Percentiles rank a stretch among this genome's conserved stretches.
Conservation (phyloP, 2,329 filamentous ascomycete species). For the Trichoderma afroharzianum region DNA sequence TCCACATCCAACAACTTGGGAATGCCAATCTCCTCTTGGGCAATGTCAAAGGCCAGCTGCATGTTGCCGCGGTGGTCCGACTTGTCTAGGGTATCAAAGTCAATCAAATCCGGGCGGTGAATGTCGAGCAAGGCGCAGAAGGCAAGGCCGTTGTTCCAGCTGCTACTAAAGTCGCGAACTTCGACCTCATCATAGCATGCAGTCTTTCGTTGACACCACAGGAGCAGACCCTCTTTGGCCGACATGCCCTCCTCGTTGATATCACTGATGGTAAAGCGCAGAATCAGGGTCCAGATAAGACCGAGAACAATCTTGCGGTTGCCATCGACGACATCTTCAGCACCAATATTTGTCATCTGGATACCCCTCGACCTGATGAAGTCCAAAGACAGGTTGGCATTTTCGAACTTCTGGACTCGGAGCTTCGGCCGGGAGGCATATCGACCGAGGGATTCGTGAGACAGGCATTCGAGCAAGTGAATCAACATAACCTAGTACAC, state of each 20-base stretch:
- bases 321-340: constrained; percentile 96
- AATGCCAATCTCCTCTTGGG: constrained; percentile 93
- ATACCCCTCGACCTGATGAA: constrained; percentile 90
- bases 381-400: constrained; percentile 91
- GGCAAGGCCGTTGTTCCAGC: constrained; percentile 96
- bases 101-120: constrained; percentile 92
- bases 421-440: constrained; percentile 96
- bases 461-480: constrained; percentile 94
- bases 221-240: constrained; percentile 86
- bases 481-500: constrained; percentile 76
- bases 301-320: constrained; percentile 97
- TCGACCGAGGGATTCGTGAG: constrained; percentile 87
- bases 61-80: constrained; percentile 93
- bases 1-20: constrained; percentile 94
- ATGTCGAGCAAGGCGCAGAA: constrained; percentile 97
- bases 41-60: constrained; percentile 96
- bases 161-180: constrained; percentile 88
- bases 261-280: constrained; percentile 96
- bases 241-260: constrained; percentile 98
- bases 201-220: constrained; percentile 98
- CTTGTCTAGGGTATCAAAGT: constrained; percentile 94
- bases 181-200: constrained; percentile 98
- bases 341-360: constrained; percentile 97
- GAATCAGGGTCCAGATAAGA: constrained; percentile 96
- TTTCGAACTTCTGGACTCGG: constrained; percentile 95